Base-by-base conservation (phyloP, 192 early-diverging fungal species). In the Coemansia aciculifera region DNA sequence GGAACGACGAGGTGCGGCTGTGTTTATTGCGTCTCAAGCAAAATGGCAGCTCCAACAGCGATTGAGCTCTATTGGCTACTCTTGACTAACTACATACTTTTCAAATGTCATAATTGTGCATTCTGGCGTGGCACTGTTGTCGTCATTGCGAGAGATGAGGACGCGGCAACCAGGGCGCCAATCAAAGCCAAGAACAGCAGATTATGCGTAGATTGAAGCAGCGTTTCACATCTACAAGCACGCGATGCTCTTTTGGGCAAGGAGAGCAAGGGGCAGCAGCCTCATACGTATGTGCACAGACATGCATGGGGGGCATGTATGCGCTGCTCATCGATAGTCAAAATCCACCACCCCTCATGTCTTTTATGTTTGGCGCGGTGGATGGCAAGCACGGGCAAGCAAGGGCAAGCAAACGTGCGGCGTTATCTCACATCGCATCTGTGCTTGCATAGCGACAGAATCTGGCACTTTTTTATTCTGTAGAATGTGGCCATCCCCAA, bases 1-100 rank as follows among this genome's bases (percentile, higher is more conserved):
- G 76, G 76, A 38, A 59, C 63, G 54, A 69, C 15, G 81, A 83
- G 29, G 76, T 78, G 3, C 13, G 54, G 10, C 69, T 52, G 9
- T 83, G 81, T 59, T 46, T 78, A 61, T 49, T 37, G 24, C 81
- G 67, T 1, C 29, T 57, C 54, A 31, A 57, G 29, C 29, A 31
- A 34, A 31, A 31, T 31, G 10, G 54, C 54, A 31, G 31, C 6
- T 6, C 54, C 54, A 34, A 7, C 29, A 57, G 54, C 31, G 54
- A 32, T 32, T 57, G 12, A 8, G 19, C 5, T 48, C 8, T 32
- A 15, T 34, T 32, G 29, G 27, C 19, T 29, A 48, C 2, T 40
- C 19, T 21, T 48, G 19, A 48, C 2, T 10, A 21, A 48, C 0
- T 48, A 3, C 46, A 21, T 9, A n/a, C 46, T 9, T 21, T 19